Base-by-base conservation (phyloP, 2,329 filamentous ascomycete species). In the Sclerotinia glacialis region DNA sequence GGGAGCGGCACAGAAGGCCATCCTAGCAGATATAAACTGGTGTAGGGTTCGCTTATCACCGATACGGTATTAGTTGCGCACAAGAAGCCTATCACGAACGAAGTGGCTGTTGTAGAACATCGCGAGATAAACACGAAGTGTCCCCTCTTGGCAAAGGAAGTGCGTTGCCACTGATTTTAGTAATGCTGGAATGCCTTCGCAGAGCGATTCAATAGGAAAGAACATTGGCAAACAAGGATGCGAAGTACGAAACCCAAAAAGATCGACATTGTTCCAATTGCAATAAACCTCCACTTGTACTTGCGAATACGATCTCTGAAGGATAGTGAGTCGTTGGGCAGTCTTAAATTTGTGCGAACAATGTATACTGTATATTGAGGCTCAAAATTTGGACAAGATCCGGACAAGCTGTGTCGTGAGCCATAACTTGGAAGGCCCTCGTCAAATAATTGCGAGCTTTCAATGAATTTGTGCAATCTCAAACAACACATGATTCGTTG, bases 401-500 rank as follows among this genome's bases (percentile, higher is more conserved):
- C 23, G 42, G 31, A 18, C 18, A 26, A 26, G n/a, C 18, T 11
- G 26, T n/a, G 21, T 28, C 53, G 53, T 37, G 52, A 18, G 49
- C 49, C 65, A 67, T 69, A 65, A 61, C 50, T 65, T 56, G 61
- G 47, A 44, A 12, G 12, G 1, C 37, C 46, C 11, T 47, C 56
- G 5, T 44, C 26, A 31, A n/a, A 52, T n/a, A 37, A 46, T 56
- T 44, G 34, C 55, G 34, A 56, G 47, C 53, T 14, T 26, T 28
- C 7, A 23, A 46, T 16, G 31, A 16, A 58, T 47, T 37, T 53
- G 53, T 65, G 66, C 42, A 49, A 42, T 40, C 26, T 37, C 47
- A 31, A 47, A 42, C 34, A 14, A 46, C 44, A 46, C 58, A 31
- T 71, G 70, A 71, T 72, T 73, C 60, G 68, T 55, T 53, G 52